Conservation (phyloP, 2,329 filamentous ascomycete genomes). For the Myriosclerotinia curreyana region DNA sequence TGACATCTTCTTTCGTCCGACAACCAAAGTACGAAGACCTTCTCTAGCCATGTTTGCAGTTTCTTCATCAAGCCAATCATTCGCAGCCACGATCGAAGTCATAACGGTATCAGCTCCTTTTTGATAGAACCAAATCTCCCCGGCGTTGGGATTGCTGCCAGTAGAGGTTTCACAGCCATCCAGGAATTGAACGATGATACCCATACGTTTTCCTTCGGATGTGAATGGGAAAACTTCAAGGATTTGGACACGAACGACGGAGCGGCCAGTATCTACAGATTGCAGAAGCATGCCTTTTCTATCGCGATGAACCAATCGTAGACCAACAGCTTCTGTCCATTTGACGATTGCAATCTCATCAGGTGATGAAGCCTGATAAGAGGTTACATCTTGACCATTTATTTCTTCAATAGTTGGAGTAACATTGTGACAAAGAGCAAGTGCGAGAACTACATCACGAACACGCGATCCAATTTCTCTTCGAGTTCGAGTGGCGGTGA, state of each 20-base stretch:
- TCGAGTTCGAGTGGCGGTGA: constrained; percentile 72
- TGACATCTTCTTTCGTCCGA: constrained; percentile 87
- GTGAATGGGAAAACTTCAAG: constrained; percentile 97
- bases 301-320: constrained; percentile 81
- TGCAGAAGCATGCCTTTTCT: constrained; percentile 81
- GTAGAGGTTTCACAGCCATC: constrained; percentile 52
- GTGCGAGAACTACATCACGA: constrained; percentile 84
- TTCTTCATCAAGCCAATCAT: constrained; percentile 98
- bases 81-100: constrained; percentile 89
- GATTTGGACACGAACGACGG: constrained; percentile 81
- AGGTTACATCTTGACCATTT: constrained; percentile 71
- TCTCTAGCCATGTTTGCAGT: constrained; percentile 99
- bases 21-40: constrained; percentile 87
- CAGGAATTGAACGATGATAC: constrained; percentile 86
- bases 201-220: constrained; percentile 97
- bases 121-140: constrained; percentile 97
- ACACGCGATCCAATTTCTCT: constrained; percentile 93
- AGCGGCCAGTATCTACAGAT: constrained; percentile 67
- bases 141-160: constrained; percentile 49
- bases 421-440: constrained; percentile 95
- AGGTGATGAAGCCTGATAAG: constrained; percentile 94
- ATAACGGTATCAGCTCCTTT: constrained; percentile 99
- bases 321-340: constrained; percentile 90
- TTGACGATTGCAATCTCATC: constrained; percentile 97
- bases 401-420: constrained; percentile 87